These are phyloP conservation scores for Rusavskia elegans DNA, from an alignment of 495 filamentous ascomycete genomes.

Conservation along the genomic window DNA sequence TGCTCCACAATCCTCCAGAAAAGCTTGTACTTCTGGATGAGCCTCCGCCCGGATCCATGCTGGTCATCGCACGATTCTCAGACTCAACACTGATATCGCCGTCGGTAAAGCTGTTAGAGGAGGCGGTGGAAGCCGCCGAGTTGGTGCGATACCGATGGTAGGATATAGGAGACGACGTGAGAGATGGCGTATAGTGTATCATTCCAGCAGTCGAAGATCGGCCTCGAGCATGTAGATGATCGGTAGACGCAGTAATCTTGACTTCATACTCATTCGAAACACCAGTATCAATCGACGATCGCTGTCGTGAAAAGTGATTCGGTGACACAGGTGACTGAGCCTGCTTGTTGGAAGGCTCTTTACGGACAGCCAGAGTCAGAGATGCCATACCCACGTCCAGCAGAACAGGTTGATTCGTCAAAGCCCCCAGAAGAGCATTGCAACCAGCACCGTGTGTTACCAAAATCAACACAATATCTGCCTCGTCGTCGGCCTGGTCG, in stretches of 20 bases:
- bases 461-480: slow-evolving; percentile 70
- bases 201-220: not conserved
- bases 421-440: slow-evolving; percentile 83
- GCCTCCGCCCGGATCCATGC: not conserved
- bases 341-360: slow-evolving; percentile 19
- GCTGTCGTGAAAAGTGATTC: slow-evolving; percentile 9
- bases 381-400: slow-evolving; percentile 82
- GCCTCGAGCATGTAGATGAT: slow-evolving; percentile 54
- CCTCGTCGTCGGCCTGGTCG: slow-evolving; percentile 28
- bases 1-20: slow-evolving; percentile 12
- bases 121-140: not conserved
- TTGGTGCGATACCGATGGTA: slow-evolving; percentile 2
- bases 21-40: slow-evolving; percentile 2
- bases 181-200: not conserved
- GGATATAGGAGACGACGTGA: slow-evolving; percentile 1
- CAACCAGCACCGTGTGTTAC: slow-evolving; percentile 97
- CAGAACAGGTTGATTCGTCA: slow-evolving; percentile 77
- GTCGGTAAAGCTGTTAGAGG: not conserved
- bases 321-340: slow-evolving; percentile 11
- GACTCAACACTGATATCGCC: not conserved
- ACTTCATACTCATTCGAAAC: slow-evolving; percentile 55
- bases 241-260: slow-evolving; percentile 58
- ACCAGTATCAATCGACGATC: slow-evolving; percentile 20
- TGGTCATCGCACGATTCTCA: not conserved
- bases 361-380: slow-evolving; percentile 73